Evolutionary conservation across 2,329 filamentous ascomycete species (phyloP).

Genomic region (Coleophoma crateriformis): DNA sequence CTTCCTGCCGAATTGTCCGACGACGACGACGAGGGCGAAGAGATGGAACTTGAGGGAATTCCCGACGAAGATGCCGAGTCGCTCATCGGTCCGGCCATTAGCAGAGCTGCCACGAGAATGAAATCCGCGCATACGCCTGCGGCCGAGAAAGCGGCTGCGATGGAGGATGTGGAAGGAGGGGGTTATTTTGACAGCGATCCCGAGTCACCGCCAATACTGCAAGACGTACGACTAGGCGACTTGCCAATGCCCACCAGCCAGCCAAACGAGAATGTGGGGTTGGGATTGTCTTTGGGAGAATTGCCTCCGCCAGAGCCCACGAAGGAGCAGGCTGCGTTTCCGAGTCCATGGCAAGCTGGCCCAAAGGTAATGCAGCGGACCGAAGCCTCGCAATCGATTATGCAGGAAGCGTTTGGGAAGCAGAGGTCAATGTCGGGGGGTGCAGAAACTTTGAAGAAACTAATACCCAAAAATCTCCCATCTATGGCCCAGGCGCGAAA

Average conservation of each 20-base stretch:
- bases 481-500: constrained; percentile 31
- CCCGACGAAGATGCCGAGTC: constrained; percentile 50
- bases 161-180: constrained; percentile 43
- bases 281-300: constrained; percentile 10
- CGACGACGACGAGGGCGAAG: constrained; percentile 5
- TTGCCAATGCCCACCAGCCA: background rate
- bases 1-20: constrained; percentile 10
- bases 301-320: constrained; percentile 22
- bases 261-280: background rate
- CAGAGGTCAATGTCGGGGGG: constrained; percentile 48
- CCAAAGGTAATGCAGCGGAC: constrained; percentile 29
- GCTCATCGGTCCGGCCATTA: constrained; percentile 54
- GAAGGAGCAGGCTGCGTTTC: constrained; percentile 8
- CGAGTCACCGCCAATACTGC: constrained; percentile 17
- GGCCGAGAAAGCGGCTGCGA: constrained; percentile 50
- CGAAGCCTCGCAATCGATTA: constrained; percentile 28
- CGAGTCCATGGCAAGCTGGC: constrained; percentile 36
- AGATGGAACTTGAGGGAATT: constrained; percentile 12
- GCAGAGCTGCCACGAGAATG: constrained; percentile 48
- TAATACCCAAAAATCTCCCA: constrained; percentile 48
- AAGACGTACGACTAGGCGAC: background rate
- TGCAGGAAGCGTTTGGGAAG: constrained; percentile 41
- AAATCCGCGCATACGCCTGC: constrained; percentile 50
- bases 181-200: constrained; percentile 33
- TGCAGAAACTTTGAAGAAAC: constrained; percentile 49